These are phyloP conservation scores for Colletotrichum kahawae DNA, from an alignment of 2,329 filamentous ascomycete genomes.

Conservation along the genomic window DNA sequence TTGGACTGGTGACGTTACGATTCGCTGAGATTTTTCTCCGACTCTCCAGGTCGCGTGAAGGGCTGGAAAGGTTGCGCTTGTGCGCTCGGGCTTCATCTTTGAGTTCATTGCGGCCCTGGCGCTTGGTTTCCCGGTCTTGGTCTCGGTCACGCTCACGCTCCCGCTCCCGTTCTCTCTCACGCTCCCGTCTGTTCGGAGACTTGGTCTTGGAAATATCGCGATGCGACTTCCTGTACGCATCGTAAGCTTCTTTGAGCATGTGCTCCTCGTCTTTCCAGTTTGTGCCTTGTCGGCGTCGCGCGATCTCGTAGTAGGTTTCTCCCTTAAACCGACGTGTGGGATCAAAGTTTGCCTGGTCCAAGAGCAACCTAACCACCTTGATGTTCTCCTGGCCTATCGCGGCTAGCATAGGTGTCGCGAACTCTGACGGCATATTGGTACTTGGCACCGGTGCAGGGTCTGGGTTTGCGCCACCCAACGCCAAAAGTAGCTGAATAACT, in stretches of 20 bases:
- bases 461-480: slow-evolving; percentile 67
- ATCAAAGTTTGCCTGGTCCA: slow-evolving; percentile 80
- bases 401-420: slow-evolving; percentile 90
- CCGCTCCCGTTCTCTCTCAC: slow-evolving; percentile 29
- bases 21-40: slow-evolving; percentile 45
- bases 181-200: slow-evolving; percentile 51
- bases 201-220: slow-evolving; percentile 54
- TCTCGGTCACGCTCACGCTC: slow-evolving; percentile 43
- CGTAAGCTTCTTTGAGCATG: slow-evolving; percentile 77
- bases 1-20: slow-evolving; percentile 47
- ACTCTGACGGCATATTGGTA: slow-evolving; percentile 64
- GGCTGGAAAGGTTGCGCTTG: slow-evolving; percentile 56
- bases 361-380: slow-evolving; percentile 80
- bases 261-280: slow-evolving; percentile 90
- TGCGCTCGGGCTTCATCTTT: slow-evolving; percentile 48
- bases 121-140: slow-evolving; percentile 46
- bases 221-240: slow-evolving; percentile 62
- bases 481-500: slow-evolving; percentile 79
- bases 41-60: slow-evolving; percentile 47
- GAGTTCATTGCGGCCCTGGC: slow-evolving; percentile 45
- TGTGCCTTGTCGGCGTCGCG: slow-evolving; percentile 80
- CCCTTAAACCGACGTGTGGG: slow-evolving; percentile 79
- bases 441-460: slow-evolving; percentile 69
- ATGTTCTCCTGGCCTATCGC: slow-evolving; percentile 90
- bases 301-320: slow-evolving; percentile 86